These are phyloP conservation scores for Uromyces viciae-fabae DNA, from an alignment of 1,284 basidiomycete species.

Conservation along the genomic window DNA sequence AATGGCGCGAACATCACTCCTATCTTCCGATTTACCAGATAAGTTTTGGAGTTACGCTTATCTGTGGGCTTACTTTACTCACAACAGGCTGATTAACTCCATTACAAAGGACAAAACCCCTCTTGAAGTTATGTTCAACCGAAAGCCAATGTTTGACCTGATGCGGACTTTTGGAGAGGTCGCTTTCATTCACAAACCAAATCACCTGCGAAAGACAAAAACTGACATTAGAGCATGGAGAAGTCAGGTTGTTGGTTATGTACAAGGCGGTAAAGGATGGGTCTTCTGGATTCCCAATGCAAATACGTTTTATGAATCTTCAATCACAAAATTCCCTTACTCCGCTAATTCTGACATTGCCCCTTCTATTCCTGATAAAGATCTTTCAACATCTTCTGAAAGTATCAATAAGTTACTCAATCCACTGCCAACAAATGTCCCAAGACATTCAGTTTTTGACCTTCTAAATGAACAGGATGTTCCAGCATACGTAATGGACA, in stretches of 20 bases:
- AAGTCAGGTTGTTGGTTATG: neutral
- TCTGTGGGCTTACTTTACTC: neutral
- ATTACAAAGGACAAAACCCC: neutral
- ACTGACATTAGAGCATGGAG: neutral
- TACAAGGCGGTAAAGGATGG: constrained; percentile 18
- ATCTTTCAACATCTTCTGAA: no score
- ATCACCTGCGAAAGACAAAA: no score
- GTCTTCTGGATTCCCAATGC: neutral
- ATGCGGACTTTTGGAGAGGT: neutral
- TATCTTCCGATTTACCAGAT: neutral
- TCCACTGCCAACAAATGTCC: no score
- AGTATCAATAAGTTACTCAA: no score
- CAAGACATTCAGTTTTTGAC: no score
- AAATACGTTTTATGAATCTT: constrained; percentile 10
- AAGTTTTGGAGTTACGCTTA: neutral
- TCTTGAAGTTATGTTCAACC: neutral
- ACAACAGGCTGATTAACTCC: neutral
- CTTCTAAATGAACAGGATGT: no score
- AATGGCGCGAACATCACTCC: neutral
- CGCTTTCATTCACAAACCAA: neutral
- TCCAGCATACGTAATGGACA: no score
- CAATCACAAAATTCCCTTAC: neutral
- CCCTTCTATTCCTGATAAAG: no score
- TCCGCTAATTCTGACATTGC: neutral
- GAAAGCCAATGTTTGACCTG: neutral